Percentiles rank a stretch among this genome's conserved stretches.
These are phyloP conservation scores for Peniophora sp. DNA, from an alignment of 1,284 basidiomycete genomes.

Conservation along the genomic window DNA sequence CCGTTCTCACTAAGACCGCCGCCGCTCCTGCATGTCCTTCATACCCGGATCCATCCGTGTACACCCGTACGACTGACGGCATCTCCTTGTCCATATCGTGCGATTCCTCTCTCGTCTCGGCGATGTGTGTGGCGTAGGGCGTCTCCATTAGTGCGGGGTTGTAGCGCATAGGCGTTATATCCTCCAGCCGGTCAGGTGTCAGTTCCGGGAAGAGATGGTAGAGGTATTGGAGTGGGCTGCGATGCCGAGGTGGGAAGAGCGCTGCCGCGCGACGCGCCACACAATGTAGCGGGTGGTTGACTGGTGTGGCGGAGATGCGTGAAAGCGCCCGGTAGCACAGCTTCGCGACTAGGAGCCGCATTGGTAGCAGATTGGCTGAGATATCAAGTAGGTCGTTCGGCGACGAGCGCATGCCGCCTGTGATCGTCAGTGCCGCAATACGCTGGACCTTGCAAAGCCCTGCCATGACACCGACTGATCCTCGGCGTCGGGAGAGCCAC, in stretches of 20 bases:
- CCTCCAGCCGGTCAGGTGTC: background rate
- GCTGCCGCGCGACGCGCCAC: background rate
- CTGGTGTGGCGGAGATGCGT: background rate
- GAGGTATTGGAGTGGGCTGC: background rate
- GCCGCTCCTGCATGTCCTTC: conserved; percentile 17
- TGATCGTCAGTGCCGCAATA: conserved; percentile 4
- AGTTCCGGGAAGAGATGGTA: background rate
- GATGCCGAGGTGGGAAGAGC: background rate
- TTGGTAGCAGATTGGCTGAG: conserved; percentile 9
- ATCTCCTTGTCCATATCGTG: background rate
- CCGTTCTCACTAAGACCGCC: conserved; percentile 8
- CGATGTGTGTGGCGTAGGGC: background rate
- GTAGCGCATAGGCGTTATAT: background rate
- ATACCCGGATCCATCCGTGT: conserved; percentile 14
- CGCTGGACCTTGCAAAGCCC: conserved; percentile 5
- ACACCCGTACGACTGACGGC: conserved; percentile 4
- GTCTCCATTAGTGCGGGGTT: background rate
- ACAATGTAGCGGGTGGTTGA: background rate
- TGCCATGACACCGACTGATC: background rate
- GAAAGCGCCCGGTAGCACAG: background rate
- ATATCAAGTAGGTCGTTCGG: conserved; percentile 2
- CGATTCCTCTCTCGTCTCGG: background rate
- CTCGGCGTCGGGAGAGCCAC: background rate
- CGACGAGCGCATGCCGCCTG: conserved; percentile 5
- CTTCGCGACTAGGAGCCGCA: conserved; percentile 4